A percentile compares a stretch with the other conserved stretches of the same genome.
Conservation (phyloP, 2,329 filamentous ascomycete genomes). For the Neopestalotiopsis rosae region DNA sequence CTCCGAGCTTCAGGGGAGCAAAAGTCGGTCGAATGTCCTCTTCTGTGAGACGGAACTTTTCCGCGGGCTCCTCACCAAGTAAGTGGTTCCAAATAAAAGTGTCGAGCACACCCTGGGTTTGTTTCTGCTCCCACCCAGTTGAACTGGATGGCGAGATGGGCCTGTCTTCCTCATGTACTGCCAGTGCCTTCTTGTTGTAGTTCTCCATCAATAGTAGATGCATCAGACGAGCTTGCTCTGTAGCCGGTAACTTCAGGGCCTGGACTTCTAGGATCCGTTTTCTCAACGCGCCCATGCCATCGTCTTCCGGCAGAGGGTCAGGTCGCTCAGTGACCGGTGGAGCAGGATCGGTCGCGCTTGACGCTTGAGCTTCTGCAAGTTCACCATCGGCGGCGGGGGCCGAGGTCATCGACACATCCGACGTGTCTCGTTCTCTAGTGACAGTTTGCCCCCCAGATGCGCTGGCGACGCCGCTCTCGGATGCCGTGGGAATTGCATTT, state of each 20-base stretch:
- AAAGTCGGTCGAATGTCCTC: slow-evolving; percentile 73
- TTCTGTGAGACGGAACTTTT: slow-evolving; percentile 57
- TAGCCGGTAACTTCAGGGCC: slow-evolving; percentile 58
- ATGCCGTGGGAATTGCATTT: neutral
- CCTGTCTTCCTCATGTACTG: slow-evolving; percentile 32
- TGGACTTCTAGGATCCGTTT: slow-evolving; percentile 73
- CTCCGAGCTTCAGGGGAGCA: slow-evolving; percentile 57
- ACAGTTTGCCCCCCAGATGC: neutral
- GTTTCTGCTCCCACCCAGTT: slow-evolving; percentile 44
- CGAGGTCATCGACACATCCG: slow-evolving; percentile 3
- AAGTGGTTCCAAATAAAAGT: slow-evolving; percentile 63
- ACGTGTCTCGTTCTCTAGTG: slow-evolving; percentile 8
- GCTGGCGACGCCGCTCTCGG: neutral
- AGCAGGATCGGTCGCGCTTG: neutral
- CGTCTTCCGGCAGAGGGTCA: slow-evolving; percentile 69
- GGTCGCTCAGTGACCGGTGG: slow-evolving; percentile 19
- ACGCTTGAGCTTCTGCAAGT: neutral
- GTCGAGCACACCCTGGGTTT: slow-evolving; percentile 52
- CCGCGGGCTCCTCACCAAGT: slow-evolving; percentile 42
- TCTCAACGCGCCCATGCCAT: slow-evolving; percentile 75
- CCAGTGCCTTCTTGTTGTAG: slow-evolving; percentile 56
- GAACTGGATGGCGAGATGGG: slow-evolving; percentile 44
- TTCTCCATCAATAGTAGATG: slow-evolving; percentile 74
- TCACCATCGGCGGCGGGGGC: neutral
- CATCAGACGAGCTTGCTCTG: slow-evolving; percentile 74